Percentiles rank a stretch among this genome's conserved stretches.
Conservation (phyloP, 2,329 filamentous ascomycete species). For the Colletotrichum plurivorum region DNA sequence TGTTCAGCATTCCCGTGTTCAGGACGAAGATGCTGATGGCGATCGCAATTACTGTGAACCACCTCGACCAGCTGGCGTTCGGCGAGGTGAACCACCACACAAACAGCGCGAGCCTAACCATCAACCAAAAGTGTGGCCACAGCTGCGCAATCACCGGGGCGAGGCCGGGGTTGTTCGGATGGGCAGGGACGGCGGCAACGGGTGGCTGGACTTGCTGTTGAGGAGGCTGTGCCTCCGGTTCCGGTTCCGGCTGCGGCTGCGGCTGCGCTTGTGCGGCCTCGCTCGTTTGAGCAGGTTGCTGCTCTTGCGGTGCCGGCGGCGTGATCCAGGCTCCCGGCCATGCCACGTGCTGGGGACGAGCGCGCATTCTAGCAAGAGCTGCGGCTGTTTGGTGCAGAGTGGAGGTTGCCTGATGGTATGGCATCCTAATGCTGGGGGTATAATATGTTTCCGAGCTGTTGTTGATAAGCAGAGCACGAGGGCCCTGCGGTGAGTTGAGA, state of each 20-base stretch:
- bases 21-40: constrained; percentile 70
- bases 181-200: constrained; percentile 46
- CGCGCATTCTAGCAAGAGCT: constrained; percentile 27
- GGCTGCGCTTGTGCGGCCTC: constrained; percentile 41
- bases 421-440: constrained; percentile 55
- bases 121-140: constrained; percentile 75
- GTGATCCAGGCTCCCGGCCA: constrained; percentile 32
- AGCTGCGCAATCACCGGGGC: constrained; percentile 58
- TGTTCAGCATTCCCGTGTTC: constrained; percentile 72
- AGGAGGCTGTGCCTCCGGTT: constrained; percentile 45
- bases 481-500: constrained; percentile 71
- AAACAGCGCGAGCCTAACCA: constrained; percentile 70
- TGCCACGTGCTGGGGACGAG: constrained; percentile 31
- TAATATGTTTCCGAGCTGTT: constrained; percentile 66
- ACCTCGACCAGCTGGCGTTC: constrained; percentile 71
- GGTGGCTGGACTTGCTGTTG: constrained; percentile 46
- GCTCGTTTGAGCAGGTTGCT: constrained; percentile 30
- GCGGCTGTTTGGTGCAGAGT: constrained; percentile 28
- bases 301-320: constrained; percentile 41
- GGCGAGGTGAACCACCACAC: constrained; percentile 76
- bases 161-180: constrained; percentile 56
- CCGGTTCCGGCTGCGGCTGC: constrained; percentile 43
- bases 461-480: constrained; percentile 70
- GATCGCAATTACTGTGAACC: constrained; percentile 67
- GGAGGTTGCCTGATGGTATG: constrained; percentile 8